A percentile compares a stretch with the other conserved stretches of the same genome.
Evolutionary conservation across 768 basidiomycete species (phyloP).

Genomic region (Russula earlei): DNA sequence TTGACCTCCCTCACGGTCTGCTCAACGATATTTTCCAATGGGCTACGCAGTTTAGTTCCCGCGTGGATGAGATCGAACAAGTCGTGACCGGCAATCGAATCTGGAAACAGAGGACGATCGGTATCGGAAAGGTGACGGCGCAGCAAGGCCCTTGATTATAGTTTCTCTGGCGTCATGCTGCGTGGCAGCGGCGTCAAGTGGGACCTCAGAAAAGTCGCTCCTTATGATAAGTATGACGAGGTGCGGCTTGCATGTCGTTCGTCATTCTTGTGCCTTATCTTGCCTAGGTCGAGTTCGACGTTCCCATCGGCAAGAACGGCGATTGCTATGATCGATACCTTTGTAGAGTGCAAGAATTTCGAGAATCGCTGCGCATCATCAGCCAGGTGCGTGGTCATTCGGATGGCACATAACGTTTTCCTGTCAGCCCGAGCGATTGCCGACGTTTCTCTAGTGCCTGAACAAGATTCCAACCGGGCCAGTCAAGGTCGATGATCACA

Average conservation of each 20-base stretch:
- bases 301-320: slow-evolving; percentile 94
- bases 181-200: slow-evolving; percentile 89
- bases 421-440: neutral
- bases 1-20: slow-evolving; percentile 96
- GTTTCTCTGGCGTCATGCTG: slow-evolving; percentile 96
- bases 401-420: neutral
- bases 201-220: slow-evolving; percentile 86
- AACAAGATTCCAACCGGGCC: slow-evolving; percentile 95
- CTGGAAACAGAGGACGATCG: slow-evolving; percentile 93
- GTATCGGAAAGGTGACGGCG: slow-evolving; percentile 83
- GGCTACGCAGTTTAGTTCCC: slow-evolving; percentile 86
- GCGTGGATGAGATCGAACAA: slow-evolving; percentile 96
- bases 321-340: slow-evolving; percentile 98
- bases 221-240: slow-evolving; percentile 96
- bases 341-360: slow-evolving; percentile 97
- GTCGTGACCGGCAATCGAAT: slow-evolving; percentile 96
- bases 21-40: slow-evolving; percentile 97
- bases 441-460: slow-evolving; percentile 51
- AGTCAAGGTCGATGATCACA: slow-evolving; percentile 94
- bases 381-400: slow-evolving; percentile 41
- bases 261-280: slow-evolving; percentile 12
- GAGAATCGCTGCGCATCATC: slow-evolving; percentile 87
- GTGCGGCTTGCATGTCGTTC: slow-evolving; percentile 26
- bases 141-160: slow-evolving; percentile 86
- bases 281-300: slow-evolving; percentile 82